Conservation (phyloP, 768 basidiomycete genomes). For the Rhizopogon vesiculosus region DNA sequence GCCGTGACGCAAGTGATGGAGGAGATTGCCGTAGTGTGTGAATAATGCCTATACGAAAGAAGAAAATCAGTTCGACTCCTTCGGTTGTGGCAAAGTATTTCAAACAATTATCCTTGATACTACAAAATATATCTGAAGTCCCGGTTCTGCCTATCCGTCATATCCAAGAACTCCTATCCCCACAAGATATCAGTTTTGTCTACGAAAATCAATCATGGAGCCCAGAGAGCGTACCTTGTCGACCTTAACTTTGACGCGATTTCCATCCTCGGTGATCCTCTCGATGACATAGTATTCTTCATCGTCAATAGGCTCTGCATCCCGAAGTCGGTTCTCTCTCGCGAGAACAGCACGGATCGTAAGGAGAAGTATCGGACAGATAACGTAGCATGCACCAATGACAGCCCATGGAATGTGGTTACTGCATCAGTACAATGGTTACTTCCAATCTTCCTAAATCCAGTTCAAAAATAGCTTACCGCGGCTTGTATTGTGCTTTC, state of each 20-base stretch:
- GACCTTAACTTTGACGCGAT: slow-evolving; percentile 23
- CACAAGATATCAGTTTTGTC: not conserved
- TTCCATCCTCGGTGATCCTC: slow-evolving; percentile 40
- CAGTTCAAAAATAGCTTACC: slow-evolving; percentile 27
- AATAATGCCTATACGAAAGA: no score
- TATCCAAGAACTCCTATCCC: slow-evolving; percentile 60
- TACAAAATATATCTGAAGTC: slow-evolving; percentile 71
- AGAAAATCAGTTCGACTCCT: no score
- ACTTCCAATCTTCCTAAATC: not conserved
- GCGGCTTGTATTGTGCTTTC: slow-evolving; percentile 56
- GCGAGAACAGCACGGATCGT: slow-evolving; percentile 46
- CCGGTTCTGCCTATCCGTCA: slow-evolving; percentile 68
- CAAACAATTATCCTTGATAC: not conserved
- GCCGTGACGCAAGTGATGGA: no score
- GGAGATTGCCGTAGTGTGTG: no score
- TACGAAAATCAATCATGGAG: not conserved
- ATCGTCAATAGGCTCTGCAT: slow-evolving; percentile 45
- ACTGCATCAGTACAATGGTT: slow-evolving; percentile 21
- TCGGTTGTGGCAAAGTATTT: no score
- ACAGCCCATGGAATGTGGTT: slow-evolving; percentile 70
- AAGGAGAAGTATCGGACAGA: slow-evolving; percentile 41
- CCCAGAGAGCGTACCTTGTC: slow-evolving; percentile 26
- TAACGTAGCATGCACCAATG: slow-evolving; percentile 54
- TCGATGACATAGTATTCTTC: slow-evolving; percentile 57
- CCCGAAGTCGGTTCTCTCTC: slow-evolving; percentile 50